A percentile compares a stretch with the other conserved stretches of the same genome.
Evolutionary conservation across 106 monocot species (phyloP).

Genomic region (Allium fistulosum): DNA sequence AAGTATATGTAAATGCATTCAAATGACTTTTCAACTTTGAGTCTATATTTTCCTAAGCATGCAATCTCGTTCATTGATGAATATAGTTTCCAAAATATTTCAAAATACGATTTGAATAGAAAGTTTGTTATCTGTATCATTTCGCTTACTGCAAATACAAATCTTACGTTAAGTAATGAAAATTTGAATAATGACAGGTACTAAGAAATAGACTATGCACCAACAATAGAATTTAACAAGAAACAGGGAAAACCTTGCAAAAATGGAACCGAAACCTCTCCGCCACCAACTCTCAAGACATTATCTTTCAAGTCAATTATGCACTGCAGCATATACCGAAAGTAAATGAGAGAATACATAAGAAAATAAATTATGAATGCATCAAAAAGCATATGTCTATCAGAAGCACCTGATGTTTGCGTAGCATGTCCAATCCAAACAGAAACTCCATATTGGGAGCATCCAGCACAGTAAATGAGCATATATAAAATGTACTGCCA

Average conservation of each 20-base stretch:
- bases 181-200: too few species aligned
- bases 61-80: too few species aligned
- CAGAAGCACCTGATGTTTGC: conserved; percentile 86
- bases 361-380: not conserved
- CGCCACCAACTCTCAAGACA: conserved; percentile 91
- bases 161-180: too few species aligned
- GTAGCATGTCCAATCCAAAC: conserved; percentile 88
- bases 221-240: too few species aligned
- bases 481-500: conserved; percentile 81
- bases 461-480: conserved; percentile 96
- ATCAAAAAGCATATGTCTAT: not conserved
- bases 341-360: not conserved
- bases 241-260: conserved; percentile 55
- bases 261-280: conserved; percentile 99
- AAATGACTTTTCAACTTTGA: too few species aligned
- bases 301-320: conserved; percentile 99
- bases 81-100: too few species aligned
- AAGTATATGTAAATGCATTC: too few species aligned
- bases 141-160: too few species aligned
- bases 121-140: too few species aligned
- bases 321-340: conserved; percentile 37
- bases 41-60: too few species aligned
- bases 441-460: conserved; percentile 92
- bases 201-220: too few species aligned
- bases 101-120: too few species aligned